Evolutionary conservation across 2,329 filamentous ascomycete species (phyloP).

Genomic region (Myriosclerotinia scirpicola): DNA sequence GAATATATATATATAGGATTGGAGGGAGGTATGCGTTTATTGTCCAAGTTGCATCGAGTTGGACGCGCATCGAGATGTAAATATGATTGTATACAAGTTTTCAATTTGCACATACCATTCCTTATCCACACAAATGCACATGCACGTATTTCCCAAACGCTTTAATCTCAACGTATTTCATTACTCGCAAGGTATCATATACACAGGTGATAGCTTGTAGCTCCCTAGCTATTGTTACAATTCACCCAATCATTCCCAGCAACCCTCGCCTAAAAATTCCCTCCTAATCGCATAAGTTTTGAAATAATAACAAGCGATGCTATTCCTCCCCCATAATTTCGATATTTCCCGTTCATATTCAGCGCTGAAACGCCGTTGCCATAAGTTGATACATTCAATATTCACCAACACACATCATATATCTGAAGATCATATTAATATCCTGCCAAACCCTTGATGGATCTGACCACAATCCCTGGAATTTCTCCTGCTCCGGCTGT

Average conservation of each 20-base stretch:
- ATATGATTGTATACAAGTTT: background rate
- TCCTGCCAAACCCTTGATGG: conserved; percentile 21
- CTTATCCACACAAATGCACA: background rate
- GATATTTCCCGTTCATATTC: conserved; percentile 5
- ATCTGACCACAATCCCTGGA: conserved; percentile 19
- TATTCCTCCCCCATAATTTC: no score
- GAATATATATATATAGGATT: background rate
- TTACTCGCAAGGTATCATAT: conserved; percentile 8
- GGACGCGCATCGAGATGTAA: background rate
- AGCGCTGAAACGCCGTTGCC: conserved; percentile 17
- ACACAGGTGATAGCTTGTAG: conserved; percentile 8
- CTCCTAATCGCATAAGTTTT: background rate
- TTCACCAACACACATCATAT: background rate
- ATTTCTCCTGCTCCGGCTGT: conserved; percentile 29
- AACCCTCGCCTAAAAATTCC: background rate
- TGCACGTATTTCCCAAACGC: no score
- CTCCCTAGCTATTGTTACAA: conserved; percentile 8
- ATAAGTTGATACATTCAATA: background rate
- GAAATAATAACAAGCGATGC: background rate
- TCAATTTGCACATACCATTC: background rate
- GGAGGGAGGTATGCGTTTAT: background rate
- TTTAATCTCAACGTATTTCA: conserved; percentile 3
- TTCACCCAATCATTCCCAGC: background rate
- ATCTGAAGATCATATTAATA: conserved; percentile 14
- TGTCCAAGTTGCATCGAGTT: background rate